Base-by-base conservation (phyloP, 176 grass and related monocot genomes). In the Carex parvula region DNA sequence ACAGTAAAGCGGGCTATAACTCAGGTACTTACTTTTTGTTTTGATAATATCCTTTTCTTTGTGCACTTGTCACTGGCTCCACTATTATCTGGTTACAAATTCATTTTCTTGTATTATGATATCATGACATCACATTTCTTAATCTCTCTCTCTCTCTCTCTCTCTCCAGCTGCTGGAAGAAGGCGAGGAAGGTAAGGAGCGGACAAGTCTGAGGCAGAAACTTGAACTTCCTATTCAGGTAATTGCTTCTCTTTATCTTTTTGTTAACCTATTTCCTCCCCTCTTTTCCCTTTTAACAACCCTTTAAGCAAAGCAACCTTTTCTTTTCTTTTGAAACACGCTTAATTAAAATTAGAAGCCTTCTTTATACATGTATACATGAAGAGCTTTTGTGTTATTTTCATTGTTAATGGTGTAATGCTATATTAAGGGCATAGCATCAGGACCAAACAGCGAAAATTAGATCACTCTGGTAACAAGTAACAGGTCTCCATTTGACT, bases 211-310 rank as follows among this genome's bases (percentile, higher is more conserved):
- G 85, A 94, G 96, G 88, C 87, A 91, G 88, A 99, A 99, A 84
- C 96, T 99, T 85, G 96, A 99, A 90, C 91, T 95, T 75, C 96
- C 93, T 10, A 90, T 99, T 71, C 96, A 99, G 96, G 96, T 99
- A 68, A 66, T 60, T 26, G 24, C 50, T 79, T 80, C 44, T 80
- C 5, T 81, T 24, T 39, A 12, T 60, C 41, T 71, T 56, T 32
- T 32, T 57, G 52, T 56, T 35, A 14, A 54, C 15, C 24, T 57
- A 1, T 26, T 61, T 50, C 35, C 30, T 60, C 16, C 4, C 24
- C 14, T 33, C 8, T 17, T 33, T 55, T 22, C 11, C 18, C 17
- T 24, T 56, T 32, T 77, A 33, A 56, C 26, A 12, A 16, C 18
- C 14, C 21, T 52, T 8, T 56, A 52, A 57, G 24, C 24, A 16